Percentiles rank a stretch among this genome's conserved stretches.
These are phyloP conservation scores for Irpex sp. DNA, from an alignment of 1,284 basidiomycete species.

Conservation along the genomic window DNA sequence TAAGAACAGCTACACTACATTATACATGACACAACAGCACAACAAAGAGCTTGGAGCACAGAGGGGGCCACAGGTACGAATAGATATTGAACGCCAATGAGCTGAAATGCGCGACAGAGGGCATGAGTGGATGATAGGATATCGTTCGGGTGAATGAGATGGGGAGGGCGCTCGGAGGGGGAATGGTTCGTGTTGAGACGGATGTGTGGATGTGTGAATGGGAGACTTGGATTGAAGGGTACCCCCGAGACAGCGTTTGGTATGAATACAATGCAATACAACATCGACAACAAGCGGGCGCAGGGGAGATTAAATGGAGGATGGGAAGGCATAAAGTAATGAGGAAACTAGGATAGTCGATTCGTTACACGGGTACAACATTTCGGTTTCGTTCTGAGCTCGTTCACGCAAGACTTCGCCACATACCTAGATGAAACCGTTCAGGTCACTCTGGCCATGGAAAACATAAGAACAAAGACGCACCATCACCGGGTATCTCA, in stretches of 20 bases:
- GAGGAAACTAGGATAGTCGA: no score
- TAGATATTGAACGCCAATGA: no score
- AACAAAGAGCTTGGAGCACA: background rate
- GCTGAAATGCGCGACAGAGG: no score
- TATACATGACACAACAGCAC: background rate
- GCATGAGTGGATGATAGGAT: no score
- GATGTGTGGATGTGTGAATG: no score
- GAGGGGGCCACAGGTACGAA: no score
- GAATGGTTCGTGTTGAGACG: no score
- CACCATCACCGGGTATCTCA: conserved; percentile 25
- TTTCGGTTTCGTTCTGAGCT: background rate
- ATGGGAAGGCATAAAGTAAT: background rate
- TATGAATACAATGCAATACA: conserved; percentile 5
- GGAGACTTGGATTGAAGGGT: background rate
- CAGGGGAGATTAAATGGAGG: conserved; percentile 3
- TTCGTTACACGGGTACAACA: background rate
- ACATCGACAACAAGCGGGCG: background rate
- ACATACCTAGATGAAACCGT: conserved; percentile 41
- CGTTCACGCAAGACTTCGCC: conserved; percentile 60
- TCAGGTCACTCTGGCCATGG: background rate
- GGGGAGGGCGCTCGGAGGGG: no score
- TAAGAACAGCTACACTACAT: background rate
- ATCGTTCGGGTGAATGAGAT: no score
- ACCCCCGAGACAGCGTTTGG: background rate
- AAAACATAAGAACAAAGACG: conserved; percentile 5